Evolutionary conservation across 176 grass and related monocot species (phyloP).

Genomic region (Triticum turgidum): DNA sequence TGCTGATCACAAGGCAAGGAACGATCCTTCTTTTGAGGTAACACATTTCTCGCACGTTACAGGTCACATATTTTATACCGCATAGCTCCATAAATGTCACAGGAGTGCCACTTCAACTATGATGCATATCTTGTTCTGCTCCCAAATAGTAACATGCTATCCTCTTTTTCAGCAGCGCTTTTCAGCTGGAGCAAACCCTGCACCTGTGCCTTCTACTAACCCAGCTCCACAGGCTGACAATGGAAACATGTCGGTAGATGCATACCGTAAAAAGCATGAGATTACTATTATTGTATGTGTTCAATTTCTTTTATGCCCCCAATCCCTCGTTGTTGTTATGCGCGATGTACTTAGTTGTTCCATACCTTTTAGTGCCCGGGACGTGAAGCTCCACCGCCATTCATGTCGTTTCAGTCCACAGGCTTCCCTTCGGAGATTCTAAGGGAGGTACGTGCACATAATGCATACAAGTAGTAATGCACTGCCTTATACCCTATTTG

Average conservation of each 20-base stretch:
- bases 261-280: slow-evolving; percentile 82
- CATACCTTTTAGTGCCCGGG: slow-evolving; percentile 44
- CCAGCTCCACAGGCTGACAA: slow-evolving; percentile 34
- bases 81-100: neutral
- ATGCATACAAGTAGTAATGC: neutral
- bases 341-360: neutral
- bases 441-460: slow-evolving; percentile 56
- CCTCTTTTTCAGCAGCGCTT: slow-evolving; percentile 32
- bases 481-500: neutral
- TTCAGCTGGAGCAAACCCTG: slow-evolving; percentile 24
- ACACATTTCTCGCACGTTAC: neutral
- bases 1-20: slow-evolving; percentile 5
- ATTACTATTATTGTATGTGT: slow-evolving; percentile 66
- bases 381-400: slow-evolving; percentile 59
- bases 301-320: slow-evolving; percentile 5
- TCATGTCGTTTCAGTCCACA: slow-evolving; percentile 70
- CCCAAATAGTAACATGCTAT: slow-evolving; percentile 9
- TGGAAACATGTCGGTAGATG: slow-evolving; percentile 49
- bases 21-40: slow-evolving; percentile 20
- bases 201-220: neutral
- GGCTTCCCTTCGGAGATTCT: slow-evolving; percentile 71
- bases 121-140: neutral
- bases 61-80: neutral
- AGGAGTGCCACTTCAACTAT: neutral
- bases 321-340: neutral